These are phyloP conservation scores for Jimgerdemannia flammicorona DNA, from an alignment of 192 early-diverging fungal species.

Conservation along the genomic window DNA sequence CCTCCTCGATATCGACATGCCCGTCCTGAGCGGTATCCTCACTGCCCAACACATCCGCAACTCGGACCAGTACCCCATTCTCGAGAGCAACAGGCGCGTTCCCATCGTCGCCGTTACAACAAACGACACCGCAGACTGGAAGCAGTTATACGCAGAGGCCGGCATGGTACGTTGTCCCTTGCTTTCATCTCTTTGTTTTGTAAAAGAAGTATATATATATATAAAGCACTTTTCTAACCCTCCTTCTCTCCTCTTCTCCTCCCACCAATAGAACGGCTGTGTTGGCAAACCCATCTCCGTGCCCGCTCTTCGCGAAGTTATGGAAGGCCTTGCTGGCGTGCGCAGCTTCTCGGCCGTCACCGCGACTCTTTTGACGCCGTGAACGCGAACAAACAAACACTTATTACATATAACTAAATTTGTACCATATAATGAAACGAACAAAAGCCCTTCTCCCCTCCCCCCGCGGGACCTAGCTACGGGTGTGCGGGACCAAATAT, in stretches of 20 bases:
- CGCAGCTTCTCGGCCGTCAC: background rate
- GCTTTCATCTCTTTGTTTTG: too few species aligned
- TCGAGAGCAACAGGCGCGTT: constrained; percentile 46
- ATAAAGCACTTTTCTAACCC: background rate
- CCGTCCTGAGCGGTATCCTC: constrained; percentile 56
- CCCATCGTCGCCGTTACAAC: constrained; percentile 67
- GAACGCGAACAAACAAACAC: background rate
- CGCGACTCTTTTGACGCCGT: background rate
- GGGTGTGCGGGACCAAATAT: too few species aligned
- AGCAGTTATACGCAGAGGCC: constrained; percentile 42
- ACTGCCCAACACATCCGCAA: constrained; percentile 53
- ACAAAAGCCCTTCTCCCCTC: too few species aligned
- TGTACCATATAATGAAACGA: too few species aligned
- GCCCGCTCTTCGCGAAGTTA: constrained; percentile 30
- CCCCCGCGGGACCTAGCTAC: too few species aligned
- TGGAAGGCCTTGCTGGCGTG: constrained; percentile 13
- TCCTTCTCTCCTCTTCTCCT: background rate
- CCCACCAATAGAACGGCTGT: constrained; percentile 33
- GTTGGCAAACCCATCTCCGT: constrained; percentile 47
- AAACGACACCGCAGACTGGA: constrained; percentile 48
- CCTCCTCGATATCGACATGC: constrained; percentile 72
- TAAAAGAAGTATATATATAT: background rate
- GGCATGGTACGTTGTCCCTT: constrained; percentile 42
- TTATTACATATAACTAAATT: too few species aligned
- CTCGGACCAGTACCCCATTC: constrained; percentile 25